Conservation (phyloP, 1,284 basidiomycete genomes). For the Trichosporon sp. region DNA sequence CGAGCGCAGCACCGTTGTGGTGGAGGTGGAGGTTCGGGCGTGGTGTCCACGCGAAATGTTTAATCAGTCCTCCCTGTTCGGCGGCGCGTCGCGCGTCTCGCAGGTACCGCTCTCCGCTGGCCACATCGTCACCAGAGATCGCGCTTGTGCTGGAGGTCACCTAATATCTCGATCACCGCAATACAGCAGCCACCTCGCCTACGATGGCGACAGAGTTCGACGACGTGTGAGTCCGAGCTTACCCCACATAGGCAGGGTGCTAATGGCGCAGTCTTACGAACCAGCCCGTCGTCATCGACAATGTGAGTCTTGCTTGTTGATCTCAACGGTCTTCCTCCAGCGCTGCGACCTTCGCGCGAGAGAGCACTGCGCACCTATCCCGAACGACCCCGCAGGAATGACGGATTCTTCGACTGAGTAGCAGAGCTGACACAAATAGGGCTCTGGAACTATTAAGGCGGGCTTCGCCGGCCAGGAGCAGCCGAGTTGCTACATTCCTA, state of each 20-base stretch:
- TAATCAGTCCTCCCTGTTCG: background rate
- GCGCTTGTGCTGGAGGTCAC: background rate
- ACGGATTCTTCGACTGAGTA: background rate
- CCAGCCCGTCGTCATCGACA: constrained; percentile 81
- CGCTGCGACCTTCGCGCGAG: background rate
- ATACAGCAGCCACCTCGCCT: background rate
- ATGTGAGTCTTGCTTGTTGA: constrained; percentile 64
- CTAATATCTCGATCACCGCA: background rate
- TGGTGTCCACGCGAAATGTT: background rate
- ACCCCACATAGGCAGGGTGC: background rate
- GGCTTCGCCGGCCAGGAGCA: constrained; percentile 97
- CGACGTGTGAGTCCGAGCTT: constrained; percentile 46
- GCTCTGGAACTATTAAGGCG: constrained; percentile 95
- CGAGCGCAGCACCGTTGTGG: background rate
- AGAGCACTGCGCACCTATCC: background rate
- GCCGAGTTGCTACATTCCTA: constrained; percentile 97
- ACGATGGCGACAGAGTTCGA: constrained; percentile 54
- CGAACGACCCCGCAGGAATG: too few species aligned
- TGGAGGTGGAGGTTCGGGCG: background rate
- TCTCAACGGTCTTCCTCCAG: background rate
- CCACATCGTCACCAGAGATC: background rate
- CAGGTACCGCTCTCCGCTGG: background rate
- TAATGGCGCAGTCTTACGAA: constrained; percentile 51
- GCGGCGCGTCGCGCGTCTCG: background rate
- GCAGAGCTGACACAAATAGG: constrained; percentile 61